phyloP scores from a whole-genome alignment of 2,329 filamentous ascomycete genomes.

The Pseudocercospora vitis region DNA sequence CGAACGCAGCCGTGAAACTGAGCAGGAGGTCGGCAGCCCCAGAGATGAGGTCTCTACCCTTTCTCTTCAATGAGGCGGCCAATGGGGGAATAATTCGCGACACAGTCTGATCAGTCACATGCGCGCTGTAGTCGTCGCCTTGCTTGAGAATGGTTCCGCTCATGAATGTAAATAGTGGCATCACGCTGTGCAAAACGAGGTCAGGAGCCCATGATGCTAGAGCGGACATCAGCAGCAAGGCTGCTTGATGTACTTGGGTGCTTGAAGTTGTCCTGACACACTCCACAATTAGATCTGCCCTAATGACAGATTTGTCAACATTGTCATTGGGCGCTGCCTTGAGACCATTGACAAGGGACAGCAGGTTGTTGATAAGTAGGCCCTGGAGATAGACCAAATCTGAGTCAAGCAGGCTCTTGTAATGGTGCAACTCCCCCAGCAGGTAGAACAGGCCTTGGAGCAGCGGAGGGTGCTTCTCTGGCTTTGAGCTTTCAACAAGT shows the following conservation, averaged over 20 bases:
- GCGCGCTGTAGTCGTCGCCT: slow-evolving; percentile 93
- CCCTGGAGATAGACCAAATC: slow-evolving; percentile 90
- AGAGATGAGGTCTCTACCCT: slow-evolving; percentile 73
- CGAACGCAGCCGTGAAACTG: slow-evolving; percentile 94
- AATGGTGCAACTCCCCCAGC: slow-evolving; percentile 82
- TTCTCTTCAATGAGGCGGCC: slow-evolving; percentile 77
- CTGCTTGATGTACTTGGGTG: slow-evolving; percentile 89
- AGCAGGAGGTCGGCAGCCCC: slow-evolving; percentile 87
- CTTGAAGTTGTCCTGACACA: slow-evolving; percentile 90
- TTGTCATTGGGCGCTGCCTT: slow-evolving; percentile 49
- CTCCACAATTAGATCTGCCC: slow-evolving; percentile 87
- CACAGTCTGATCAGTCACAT: slow-evolving; percentile 92
- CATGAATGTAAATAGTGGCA: slow-evolving; percentile 99
- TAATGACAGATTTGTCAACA: slow-evolving; percentile 75
- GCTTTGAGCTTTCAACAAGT: slow-evolving; percentile 76
- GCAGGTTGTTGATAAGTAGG: slow-evolving; percentile 75
- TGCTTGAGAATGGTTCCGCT: slow-evolving; percentile 86
- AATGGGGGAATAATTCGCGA: slow-evolving; percentile 90
- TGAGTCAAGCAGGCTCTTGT: slow-evolving; percentile 76
- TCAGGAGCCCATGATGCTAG: slow-evolving; percentile 86
- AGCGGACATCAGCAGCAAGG: slow-evolving; percentile 81
- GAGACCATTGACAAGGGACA: slow-evolving; percentile 78
- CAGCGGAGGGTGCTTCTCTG: slow-evolving; percentile 72
- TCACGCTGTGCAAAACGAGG: slow-evolving; percentile 90
- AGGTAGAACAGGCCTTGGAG: slow-evolving; percentile 78